Conservation (phyloP, 1,284 basidiomycete species). For the Moniliophthora roreri region DNA sequence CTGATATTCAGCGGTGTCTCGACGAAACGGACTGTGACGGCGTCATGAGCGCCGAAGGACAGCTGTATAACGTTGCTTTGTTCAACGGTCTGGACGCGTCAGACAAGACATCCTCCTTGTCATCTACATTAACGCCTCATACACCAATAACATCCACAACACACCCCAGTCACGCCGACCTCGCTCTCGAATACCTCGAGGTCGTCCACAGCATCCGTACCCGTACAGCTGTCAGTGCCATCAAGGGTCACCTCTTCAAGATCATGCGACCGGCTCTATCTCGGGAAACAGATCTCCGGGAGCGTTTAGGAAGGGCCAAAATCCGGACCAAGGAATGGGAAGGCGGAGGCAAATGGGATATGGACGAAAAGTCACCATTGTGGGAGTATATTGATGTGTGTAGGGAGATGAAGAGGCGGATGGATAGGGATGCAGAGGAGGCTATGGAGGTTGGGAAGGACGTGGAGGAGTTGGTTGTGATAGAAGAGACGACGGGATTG, state of each 20-base stretch:
- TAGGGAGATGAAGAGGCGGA: constrained; percentile 61
- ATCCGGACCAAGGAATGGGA: constrained; percentile 25
- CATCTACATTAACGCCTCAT: constrained; percentile 14
- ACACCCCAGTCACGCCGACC: constrained; percentile 60
- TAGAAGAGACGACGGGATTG: constrained; percentile 54
- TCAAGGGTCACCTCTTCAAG: constrained; percentile 95
- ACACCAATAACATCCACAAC: constrained; percentile 27
- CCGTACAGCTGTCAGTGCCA: constrained; percentile 69
- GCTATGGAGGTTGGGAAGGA: constrained; percentile 34
- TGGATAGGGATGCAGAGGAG: constrained; percentile 61
- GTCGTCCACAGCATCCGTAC: constrained; percentile 79
- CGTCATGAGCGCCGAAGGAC: constrained; percentile 95
- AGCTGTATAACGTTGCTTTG: constrained; percentile 90
- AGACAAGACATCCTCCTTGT: constrained; percentile 13
- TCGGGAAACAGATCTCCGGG: constrained; percentile 72
- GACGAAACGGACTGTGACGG: constrained; percentile 85
- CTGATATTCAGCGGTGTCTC: constrained; percentile 80
- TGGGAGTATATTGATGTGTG: constrained; percentile 63
- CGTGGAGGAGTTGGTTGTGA: constrained; percentile 43
- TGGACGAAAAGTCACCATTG: constrained; percentile 23
- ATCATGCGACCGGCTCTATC: constrained; percentile 80
- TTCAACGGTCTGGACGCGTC: constrained; percentile 48
- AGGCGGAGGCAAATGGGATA: constrained; percentile 28
- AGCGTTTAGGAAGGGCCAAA: constrained; percentile 59
- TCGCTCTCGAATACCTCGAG: constrained; percentile 86